These are phyloP conservation scores for Solanum rostratum DNA, from an alignment of 257 asterid species.

Conservation along the genomic window DNA sequence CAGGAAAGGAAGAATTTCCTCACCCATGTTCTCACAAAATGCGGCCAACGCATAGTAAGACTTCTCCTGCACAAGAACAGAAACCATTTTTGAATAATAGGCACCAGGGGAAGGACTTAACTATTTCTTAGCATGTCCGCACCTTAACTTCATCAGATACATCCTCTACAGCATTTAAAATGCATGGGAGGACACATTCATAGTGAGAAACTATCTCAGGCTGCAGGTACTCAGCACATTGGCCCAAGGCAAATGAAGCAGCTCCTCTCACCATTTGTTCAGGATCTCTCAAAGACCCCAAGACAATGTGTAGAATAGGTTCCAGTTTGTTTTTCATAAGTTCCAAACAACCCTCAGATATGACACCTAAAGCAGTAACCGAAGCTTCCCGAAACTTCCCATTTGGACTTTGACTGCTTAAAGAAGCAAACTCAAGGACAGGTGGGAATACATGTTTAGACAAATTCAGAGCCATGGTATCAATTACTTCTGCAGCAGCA, in stretches of 20 bases:
- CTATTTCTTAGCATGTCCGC: background rate
- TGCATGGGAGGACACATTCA: slow-evolving; percentile 80
- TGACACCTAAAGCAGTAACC: slow-evolving; percentile 87
- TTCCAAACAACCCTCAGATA: slow-evolving; percentile 91
- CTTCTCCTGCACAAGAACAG: slow-evolving; percentile 56
- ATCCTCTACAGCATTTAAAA: slow-evolving; percentile 89
- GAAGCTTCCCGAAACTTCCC: slow-evolving; percentile 98
- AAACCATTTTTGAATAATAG: slow-evolving; percentile 2
- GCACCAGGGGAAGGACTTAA: background rate
- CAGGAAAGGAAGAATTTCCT: slow-evolving; percentile 86
- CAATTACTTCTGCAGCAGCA: slow-evolving; percentile 98
- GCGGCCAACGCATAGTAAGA: slow-evolving; percentile 98
- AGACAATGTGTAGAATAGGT: slow-evolving; percentile 61
- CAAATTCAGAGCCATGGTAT: slow-evolving; percentile 84
- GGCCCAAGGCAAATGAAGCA: slow-evolving; percentile 94
- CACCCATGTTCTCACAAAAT: slow-evolving; percentile 98
- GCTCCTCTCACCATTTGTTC: slow-evolving; percentile 99
- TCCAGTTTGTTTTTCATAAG: slow-evolving; percentile 79
- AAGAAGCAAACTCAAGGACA: slow-evolving; percentile 90
- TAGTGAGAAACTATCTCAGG: slow-evolving; percentile 94
- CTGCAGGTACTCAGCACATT: slow-evolving; percentile 91
- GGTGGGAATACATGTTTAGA: slow-evolving; percentile 86
- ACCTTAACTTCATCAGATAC: slow-evolving; percentile 98
- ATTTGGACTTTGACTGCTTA: slow-evolving; percentile 68
- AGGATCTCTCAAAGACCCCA: slow-evolving; percentile 93